phyloP scores from a whole-genome alignment of 352 stramenopile species.

The Plasmopara halstedii region DNA sequence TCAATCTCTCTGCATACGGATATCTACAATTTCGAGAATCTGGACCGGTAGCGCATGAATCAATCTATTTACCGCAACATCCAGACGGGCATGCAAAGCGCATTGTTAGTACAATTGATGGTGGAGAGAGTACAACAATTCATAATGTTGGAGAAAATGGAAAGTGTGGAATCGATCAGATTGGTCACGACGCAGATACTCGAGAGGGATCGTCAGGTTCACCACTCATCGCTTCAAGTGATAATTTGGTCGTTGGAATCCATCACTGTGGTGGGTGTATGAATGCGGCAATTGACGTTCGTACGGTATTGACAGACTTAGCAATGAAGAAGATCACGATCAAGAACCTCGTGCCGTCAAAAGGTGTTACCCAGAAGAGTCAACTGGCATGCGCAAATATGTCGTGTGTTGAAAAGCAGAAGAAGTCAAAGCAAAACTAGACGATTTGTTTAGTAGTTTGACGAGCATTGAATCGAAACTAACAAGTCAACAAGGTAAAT shows the following conservation, averaged over 20 bases:
- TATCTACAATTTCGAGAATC: conserved; percentile 44
- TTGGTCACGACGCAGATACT: conserved; percentile 41
- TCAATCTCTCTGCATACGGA: conserved; percentile 30
- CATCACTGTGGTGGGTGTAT: conserved; percentile 49
- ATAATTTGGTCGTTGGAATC: conserved; percentile 46
- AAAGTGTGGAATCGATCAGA: conserved; percentile 30
- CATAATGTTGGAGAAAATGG: conserved; percentile 18
- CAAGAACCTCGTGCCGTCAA: conserved; percentile 22
- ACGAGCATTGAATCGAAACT: too few relatives aligned
- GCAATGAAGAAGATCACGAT: conserved; percentile 26
- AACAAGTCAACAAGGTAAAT: too few relatives aligned
- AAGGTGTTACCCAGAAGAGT: conserved; percentile 2
- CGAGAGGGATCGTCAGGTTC: conserved; percentile 39
- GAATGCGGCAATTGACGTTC: conserved; percentile 37
- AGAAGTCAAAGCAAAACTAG: conserved; percentile 3
- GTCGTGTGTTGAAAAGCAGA: conserved; percentile 1
- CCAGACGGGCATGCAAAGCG: conserved; percentile 43
- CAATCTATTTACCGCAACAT: conserved; percentile 61
- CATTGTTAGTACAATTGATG: conserved; percentile 32
- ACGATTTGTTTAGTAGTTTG: too few relatives aligned
- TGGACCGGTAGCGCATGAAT: conserved; percentile 30
- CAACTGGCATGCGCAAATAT: conserved; percentile 15
- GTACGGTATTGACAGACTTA: conserved; percentile 33
- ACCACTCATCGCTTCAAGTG: conserved; percentile 26
- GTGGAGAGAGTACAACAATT: conserved; percentile 21